Percentiles rank a stretch among this genome's conserved stretches.
Conservation (phyloP, 306 rosid species). For the Fagus sylvatica region DNA sequence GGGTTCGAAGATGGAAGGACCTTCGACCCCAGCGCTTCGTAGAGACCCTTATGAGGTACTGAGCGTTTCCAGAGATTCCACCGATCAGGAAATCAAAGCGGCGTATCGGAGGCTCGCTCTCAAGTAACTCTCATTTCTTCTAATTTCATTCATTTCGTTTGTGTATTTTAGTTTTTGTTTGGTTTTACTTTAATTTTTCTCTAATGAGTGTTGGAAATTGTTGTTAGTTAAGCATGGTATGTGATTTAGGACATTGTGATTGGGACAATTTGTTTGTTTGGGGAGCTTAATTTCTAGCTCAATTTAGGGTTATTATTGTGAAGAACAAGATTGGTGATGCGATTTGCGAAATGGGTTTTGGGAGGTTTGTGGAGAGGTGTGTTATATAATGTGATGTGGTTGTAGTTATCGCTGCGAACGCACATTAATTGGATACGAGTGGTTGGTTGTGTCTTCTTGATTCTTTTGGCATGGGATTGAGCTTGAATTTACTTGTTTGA, state of each 20-base stretch:
- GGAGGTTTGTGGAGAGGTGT: background rate
- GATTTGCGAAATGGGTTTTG: background rate
- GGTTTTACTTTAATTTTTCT: background rate
- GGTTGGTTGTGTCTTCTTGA: background rate
- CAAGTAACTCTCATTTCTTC: constrained; percentile 52
- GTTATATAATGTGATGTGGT: background rate
- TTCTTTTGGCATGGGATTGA: background rate
- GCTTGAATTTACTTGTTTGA: constrained; percentile 4
- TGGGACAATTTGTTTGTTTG: background rate
- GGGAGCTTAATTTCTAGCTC: constrained; percentile 1
- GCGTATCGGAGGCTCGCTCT: constrained; percentile 96
- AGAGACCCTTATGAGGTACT: constrained; percentile 97
- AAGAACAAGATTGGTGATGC: background rate
- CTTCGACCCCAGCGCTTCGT: constrained; percentile 72
- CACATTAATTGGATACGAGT: background rate
- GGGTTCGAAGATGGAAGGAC: constrained; percentile 81
- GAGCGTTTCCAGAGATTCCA: constrained; percentile 64
- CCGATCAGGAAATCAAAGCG: constrained; percentile 90
- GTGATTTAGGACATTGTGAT: background rate
- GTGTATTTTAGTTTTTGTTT: background rate
- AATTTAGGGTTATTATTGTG: background rate
- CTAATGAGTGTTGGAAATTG: background rate
- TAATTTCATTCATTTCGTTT: background rate
- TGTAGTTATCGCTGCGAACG: background rate
- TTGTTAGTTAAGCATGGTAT: background rate